Percentiles rank a stretch among this genome's conserved stretches.
These are phyloP conservation scores for Tetracentron sinense DNA, from an alignment of 164 flowering plant genomes.

Conservation along the genomic window DNA sequence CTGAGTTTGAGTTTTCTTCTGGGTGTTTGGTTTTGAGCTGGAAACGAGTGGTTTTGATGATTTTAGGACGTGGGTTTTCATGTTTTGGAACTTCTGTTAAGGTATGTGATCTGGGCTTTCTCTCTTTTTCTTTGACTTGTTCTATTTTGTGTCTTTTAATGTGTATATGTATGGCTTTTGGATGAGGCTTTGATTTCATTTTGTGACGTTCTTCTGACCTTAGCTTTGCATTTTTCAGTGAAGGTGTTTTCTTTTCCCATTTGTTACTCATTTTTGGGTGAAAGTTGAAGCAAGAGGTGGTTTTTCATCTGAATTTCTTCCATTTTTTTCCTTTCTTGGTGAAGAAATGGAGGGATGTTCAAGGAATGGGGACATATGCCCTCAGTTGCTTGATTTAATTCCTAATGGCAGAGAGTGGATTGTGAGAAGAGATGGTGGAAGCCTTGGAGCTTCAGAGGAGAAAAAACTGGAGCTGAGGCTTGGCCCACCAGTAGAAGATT, in stretches of 20 bases:
- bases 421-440: constrained; percentile 23
- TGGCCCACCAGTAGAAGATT: constrained; percentile 71
- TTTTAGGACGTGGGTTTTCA: constrained; percentile 9
- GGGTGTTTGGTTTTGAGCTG: constrained; percentile 3
- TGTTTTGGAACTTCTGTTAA: constrained; percentile 12
- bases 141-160: background rate
- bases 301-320: constrained; percentile 8
- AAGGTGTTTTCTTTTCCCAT: background rate
- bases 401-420: constrained; percentile 45
- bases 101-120: constrained; percentile 7
- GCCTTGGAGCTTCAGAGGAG: constrained; percentile 45
- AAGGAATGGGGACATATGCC: constrained; percentile 33
- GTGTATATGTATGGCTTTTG: background rate
- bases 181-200: background rate
- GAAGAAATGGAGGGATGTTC: constrained; percentile 39
- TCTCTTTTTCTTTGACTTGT: background rate
- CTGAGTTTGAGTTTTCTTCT: constrained; percentile 6
- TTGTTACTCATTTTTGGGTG: background rate
- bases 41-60: constrained; percentile 5
- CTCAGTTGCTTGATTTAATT: constrained; percentile 55
- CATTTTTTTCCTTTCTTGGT: background rate
- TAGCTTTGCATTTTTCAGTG: background rate
- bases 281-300: background rate
- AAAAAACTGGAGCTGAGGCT: constrained; percentile 76
- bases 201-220: background rate